These are phyloP conservation scores for Lachnellula arida DNA, from an alignment of 2,329 filamentous ascomycete genomes.

Conservation along the genomic window DNA sequence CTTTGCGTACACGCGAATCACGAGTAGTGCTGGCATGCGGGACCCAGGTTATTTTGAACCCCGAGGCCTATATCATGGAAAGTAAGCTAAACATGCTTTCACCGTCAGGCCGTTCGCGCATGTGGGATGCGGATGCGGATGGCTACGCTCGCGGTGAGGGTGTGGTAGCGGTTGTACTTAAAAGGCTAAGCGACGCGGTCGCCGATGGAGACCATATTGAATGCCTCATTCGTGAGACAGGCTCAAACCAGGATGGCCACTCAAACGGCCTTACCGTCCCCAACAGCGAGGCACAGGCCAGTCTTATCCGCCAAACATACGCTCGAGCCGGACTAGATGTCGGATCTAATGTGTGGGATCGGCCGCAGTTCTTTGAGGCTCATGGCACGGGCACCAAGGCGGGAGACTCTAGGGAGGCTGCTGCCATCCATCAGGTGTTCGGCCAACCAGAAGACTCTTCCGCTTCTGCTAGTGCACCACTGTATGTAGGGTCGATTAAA, in stretches of 20 bases:
- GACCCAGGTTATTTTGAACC: slow-evolving; percentile 12
- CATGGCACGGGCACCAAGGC: slow-evolving; percentile 5
- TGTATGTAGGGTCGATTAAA: slow-evolving; percentile 18
- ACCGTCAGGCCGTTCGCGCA: slow-evolving; percentile 36
- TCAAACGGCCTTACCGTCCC: slow-evolving; percentile 38
- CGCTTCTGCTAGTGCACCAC: slow-evolving; percentile 8
- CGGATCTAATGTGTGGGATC: not conserved
- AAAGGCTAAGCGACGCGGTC: slow-evolving; percentile 41
- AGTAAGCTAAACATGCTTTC: slow-evolving; percentile 38
- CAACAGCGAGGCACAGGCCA: slow-evolving; percentile 3
- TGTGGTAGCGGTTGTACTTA: slow-evolving; percentile 52
- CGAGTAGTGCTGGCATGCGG: slow-evolving; percentile 3
- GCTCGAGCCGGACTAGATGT: not conserved
- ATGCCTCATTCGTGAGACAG: slow-evolving; percentile 42
- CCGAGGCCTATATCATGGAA: slow-evolving; percentile 32
- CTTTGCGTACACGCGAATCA: not conserved
- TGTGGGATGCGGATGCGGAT: slow-evolving; percentile 13
- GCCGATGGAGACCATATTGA: slow-evolving; percentile 48
- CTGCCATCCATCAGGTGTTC: slow-evolving; percentile 7
- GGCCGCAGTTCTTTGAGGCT: not conserved
- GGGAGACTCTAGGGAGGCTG: slow-evolving; percentile 12
- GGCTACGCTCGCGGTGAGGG: slow-evolving; percentile 42
- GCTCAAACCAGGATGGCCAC: slow-evolving; percentile 43
- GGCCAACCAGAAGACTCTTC: no score
- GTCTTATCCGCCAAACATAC: not conserved